phyloP scores from a whole-genome alignment of 176 grass and related monocot genomes.

The Cymbopogon citratus region DNA sequence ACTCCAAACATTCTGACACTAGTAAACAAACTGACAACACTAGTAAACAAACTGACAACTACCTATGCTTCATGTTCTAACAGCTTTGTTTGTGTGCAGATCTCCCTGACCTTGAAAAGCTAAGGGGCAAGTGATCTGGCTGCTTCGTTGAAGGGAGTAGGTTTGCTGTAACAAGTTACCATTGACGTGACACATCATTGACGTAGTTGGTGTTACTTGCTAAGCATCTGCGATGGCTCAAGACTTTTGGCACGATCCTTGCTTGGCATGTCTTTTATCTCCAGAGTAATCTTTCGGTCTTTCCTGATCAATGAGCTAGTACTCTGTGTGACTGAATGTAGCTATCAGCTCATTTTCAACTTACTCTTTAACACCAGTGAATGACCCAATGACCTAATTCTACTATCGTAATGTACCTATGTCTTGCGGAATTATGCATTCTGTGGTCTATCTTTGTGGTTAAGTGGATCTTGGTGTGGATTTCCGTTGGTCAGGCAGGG shows the following conservation, averaged over 20 bases:
- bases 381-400: background rate
- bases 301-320: background rate
- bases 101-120: constrained; percentile 95
- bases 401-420: background rate
- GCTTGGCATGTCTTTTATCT: background rate
- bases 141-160: constrained; percentile 10
- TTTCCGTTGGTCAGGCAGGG: background rate
- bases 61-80: background rate
- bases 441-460: background rate
- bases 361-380: background rate
- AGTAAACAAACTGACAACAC: background rate
- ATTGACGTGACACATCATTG: background rate
- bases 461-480: background rate
- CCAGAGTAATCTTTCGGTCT: background rate
- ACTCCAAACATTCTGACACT: background rate
- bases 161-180: constrained; percentile 19
- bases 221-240: background rate
- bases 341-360: background rate
- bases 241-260: constrained; percentile 20
- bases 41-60: background rate
- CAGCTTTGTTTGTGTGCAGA: constrained; percentile 46
- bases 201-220: constrained; percentile 11
- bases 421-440: background rate
- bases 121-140: constrained; percentile 62
- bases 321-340: constrained; percentile 7